Conservation (phyloP, 1,284 basidiomycete species). For the Sanghuangporus weigelae region DNA sequence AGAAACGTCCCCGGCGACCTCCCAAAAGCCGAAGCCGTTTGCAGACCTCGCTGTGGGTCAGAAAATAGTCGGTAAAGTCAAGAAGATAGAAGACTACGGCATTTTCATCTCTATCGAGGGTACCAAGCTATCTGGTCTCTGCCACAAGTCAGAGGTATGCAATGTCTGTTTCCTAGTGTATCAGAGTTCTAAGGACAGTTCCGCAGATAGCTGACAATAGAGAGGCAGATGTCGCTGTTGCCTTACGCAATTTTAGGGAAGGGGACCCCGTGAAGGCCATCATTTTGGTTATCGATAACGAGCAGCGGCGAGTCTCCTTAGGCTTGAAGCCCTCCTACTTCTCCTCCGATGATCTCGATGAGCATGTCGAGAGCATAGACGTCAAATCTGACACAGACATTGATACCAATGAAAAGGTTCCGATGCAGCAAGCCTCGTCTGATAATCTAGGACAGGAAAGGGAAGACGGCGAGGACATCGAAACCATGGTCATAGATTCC, state of each 20-base stretch:
- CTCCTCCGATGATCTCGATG: slow-evolving; percentile 27
- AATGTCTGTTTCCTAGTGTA: slow-evolving; percentile 1
- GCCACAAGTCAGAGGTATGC: slow-evolving; percentile 86
- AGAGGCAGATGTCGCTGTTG: slow-evolving; percentile 70
- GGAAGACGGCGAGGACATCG: slow-evolving; percentile 20
- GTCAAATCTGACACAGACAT: slow-evolving; percentile 26
- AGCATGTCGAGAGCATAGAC: slow-evolving; percentile 30
- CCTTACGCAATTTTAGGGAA: slow-evolving; percentile 79
- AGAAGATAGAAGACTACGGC: slow-evolving; percentile 83
- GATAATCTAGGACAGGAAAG: slow-evolving; percentile 23
- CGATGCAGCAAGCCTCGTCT: slow-evolving; percentile 23
- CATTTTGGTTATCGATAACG: slow-evolving; percentile 66
- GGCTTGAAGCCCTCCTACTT: slow-evolving; percentile 92
- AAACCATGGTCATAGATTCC: slow-evolving; percentile 9
- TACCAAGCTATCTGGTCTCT: slow-evolving; percentile 83
- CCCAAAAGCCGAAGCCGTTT: slow-evolving; percentile 38
- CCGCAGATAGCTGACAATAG: slow-evolving; percentile 78
- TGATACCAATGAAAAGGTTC: slow-evolving; percentile 19
- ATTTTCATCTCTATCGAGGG: slow-evolving; percentile 87
- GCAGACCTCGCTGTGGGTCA: slow-evolving; percentile 68
- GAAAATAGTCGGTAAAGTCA: slow-evolving; percentile 71
- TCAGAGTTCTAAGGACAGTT: neutral
- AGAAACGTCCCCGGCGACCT: slow-evolving; percentile 47
- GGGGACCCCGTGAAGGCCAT: slow-evolving; percentile 85
- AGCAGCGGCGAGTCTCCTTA: slow-evolving; percentile 80